These are phyloP conservation scores for Epichloe scottii DNA, from an alignment of 2,329 filamentous ascomycete species.

Conservation along the genomic window DNA sequence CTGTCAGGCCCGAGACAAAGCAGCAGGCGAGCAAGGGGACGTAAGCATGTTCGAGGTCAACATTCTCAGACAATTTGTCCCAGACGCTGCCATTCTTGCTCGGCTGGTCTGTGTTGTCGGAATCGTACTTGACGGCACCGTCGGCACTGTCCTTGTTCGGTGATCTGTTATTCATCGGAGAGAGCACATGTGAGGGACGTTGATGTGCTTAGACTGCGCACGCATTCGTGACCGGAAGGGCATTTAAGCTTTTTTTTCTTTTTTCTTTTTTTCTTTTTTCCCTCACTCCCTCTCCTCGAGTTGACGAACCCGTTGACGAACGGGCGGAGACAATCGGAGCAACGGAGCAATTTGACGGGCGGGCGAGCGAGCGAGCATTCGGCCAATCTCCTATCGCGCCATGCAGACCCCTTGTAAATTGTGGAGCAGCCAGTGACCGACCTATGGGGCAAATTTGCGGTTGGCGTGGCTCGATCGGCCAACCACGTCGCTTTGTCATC, in stretches of 20 bases:
- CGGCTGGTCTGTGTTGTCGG: slow-evolving; percentile 9
- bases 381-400: background rate
- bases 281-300: background rate
- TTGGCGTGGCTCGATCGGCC: background rate
- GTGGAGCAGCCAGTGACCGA: background rate
- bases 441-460: background rate
- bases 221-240: background rate
- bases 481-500: background rate
- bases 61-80: slow-evolving; percentile 6
- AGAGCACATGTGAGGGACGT: background rate
- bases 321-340: slow-evolving; percentile 2
- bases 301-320: too few species aligned
- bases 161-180: background rate
- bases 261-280: background rate
- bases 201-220: background rate
- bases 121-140: slow-evolving; percentile 2
- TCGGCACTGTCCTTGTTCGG: background rate
- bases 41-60: slow-evolving; percentile 15
- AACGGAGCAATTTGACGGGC: background rate
- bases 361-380: background rate
- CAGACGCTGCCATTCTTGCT: slow-evolving; percentile 4
- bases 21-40: slow-evolving; percentile 21
- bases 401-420: background rate
- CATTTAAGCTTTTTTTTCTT: background rate
- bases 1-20: slow-evolving; percentile 26